Evolutionary conservation across 441 rosid species (phyloP), one percentile per base, ranked within the genome.

Genomic region (Erysimum cheiri): DNA sequence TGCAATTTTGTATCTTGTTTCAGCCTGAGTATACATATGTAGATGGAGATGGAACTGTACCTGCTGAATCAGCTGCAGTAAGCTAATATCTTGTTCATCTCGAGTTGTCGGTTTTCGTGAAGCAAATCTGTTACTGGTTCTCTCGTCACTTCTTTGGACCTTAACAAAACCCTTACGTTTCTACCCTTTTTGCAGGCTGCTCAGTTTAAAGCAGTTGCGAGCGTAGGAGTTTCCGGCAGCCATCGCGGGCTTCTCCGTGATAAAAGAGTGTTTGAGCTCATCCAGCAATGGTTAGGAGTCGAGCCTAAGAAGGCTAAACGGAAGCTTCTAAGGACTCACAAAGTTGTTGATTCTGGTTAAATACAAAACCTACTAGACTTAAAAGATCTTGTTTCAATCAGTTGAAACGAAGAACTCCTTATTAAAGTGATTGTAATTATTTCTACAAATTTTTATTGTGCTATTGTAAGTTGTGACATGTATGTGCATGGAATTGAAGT

Each of bases 1-100:
- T 73, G 53, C 13, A 53, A 37, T 12, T 29, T 44, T 24, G 54
- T 63, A 8, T 50, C 56, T 54, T 47, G 67, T 81, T 60, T 22
- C 85, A 92, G 96, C 96, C 96, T 28, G 78, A 84, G 65, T 90
- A 92, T 73, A 81, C 88, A 26, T 88, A 77, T 26, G 93, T 88
- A 49, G 96, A 92, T 73, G 98, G 98, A 70, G 96, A 88, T 81
- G 98, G 95, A 74, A 92, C 96, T 4, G 96, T 92, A 64, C 98
- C 96, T 6, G 69, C 91, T 19, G 98, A 92, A 74, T 89, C 98
- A 64, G 96, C 95, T 4, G 80, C 73, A 82, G 98, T 92, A 63
- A 69, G 60, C 53, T 62, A 54, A 61, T 32, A 48, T 43, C 62
- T 66, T 35, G 11, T 63, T 72, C 65, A 47, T 56, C 50, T 6